Base-by-base conservation (phyloP, 225 moss, liverwort and hornwort genomes). In the Straminergon stramineum region DNA sequence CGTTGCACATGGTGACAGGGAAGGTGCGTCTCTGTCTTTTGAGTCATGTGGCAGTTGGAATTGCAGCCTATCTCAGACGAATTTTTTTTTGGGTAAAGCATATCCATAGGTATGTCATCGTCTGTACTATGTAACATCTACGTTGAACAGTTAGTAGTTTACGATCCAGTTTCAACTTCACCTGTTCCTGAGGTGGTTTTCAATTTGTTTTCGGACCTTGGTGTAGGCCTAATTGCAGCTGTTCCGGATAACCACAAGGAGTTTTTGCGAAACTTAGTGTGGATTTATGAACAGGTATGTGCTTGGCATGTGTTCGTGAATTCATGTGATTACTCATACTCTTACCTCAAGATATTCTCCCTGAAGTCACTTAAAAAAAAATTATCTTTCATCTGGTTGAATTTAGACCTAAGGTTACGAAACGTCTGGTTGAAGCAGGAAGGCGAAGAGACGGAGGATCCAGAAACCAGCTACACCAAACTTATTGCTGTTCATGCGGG, bases 401-500 rank as follows among this genome's bases (percentile, higher is more conserved):
- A 55, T n/a, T 12, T 27, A 69, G 69, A 70, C 6, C 9, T 70
- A 51, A 39, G 28, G 13, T n/a, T 34, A 21, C 55, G 66, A 81
- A 89, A 63, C 20, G 68, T 74, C 37, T 87, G 89, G 31, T 88
- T 93, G 79, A 63, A 92, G 90, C 92, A 98, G 96, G 96, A 96
- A 37, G 97, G 95, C 23, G 94, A 93, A 58, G 94, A 96, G 55
- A 96, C 98, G 17, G 97, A 89, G 68, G 84, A 96, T 92, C 94
- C 97, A 86, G 94, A 95, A 87, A 97, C 95, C 43, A 97, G 97
- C 93, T 97, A 97, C 95, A 93, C 90, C 71, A 96, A 93, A 89
- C 87, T 97, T 60, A 96, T 99, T 57, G 97, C 97, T 35, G 97
- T 97, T 41, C 99, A 99, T 84, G 99, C 96, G 86, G 99, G 96